These are phyloP conservation scores for Apiospora hydei DNA, from an alignment of 2,329 filamentous ascomycete species.

Conservation along the genomic window DNA sequence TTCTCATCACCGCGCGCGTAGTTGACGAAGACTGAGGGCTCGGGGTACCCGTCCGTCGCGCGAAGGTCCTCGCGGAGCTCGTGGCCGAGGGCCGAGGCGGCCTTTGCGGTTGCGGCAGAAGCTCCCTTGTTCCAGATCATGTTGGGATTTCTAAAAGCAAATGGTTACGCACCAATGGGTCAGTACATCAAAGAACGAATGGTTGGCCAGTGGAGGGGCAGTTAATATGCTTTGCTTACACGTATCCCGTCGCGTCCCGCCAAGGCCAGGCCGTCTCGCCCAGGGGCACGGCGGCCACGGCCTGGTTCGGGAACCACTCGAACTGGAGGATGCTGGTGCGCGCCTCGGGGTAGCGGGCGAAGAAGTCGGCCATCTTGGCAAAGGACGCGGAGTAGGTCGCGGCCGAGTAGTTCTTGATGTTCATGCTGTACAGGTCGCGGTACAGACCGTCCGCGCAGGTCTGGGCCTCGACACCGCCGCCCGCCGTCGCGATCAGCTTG, in stretches of 20 bases:
- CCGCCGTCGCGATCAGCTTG: neutral
- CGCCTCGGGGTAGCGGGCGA: neutral
- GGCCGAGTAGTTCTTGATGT: neutral
- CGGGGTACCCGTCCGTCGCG: neutral
- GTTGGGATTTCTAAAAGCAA: too few relatives aligned
- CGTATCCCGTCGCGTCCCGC: constrained; percentile 34
- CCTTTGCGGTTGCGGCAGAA: too few relatives aligned
- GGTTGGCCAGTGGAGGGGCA: too few relatives aligned
- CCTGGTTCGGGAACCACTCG: constrained; percentile 32
- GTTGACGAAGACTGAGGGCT: neutral
- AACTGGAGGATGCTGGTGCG: constrained; percentile 8
- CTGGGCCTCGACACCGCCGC: neutral
- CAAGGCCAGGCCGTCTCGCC: constrained; percentile 36
- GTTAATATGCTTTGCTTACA: constrained; percentile 3
- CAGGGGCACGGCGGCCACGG: constrained; percentile 26
- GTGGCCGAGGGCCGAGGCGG: neutral
- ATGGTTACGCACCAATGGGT: too few relatives aligned
- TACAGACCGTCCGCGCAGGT: neutral
- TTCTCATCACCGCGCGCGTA: neutral
- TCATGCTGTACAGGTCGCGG: neutral
- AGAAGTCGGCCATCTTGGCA: constrained; percentile 27
- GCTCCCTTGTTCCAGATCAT: too few relatives aligned
- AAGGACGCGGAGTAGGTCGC: constrained; percentile 23
- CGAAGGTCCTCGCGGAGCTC: neutral
- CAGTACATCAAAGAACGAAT: too few relatives aligned